Conservation (phyloP, 202 grass and related monocot species). For the Brachypodium distachyon region DNA sequence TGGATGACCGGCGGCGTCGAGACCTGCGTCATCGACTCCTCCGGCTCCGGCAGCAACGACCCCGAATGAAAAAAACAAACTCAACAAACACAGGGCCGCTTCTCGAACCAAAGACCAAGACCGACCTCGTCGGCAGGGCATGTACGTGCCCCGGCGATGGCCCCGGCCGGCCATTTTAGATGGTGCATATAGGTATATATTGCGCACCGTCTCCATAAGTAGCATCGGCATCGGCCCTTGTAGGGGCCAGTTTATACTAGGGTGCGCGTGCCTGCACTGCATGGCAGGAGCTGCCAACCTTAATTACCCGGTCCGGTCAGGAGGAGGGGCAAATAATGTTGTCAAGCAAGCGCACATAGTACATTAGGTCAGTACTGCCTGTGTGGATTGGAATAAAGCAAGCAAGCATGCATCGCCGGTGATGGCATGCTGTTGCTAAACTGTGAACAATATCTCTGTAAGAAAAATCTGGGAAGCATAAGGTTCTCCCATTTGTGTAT, state of each 20-base stretch:
- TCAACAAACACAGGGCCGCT: not conserved
- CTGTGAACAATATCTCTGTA: slow-evolving; percentile 17
- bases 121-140: slow-evolving; percentile 25
- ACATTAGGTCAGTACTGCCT: not conserved
- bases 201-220: slow-evolving; percentile 2
- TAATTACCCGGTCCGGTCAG: no score
- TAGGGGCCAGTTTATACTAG: slow-evolving; percentile 17
- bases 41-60: not conserved
- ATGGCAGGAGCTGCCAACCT: slow-evolving; percentile 1
- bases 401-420: slow-evolving; percentile 15
- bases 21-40: slow-evolving; percentile 42
- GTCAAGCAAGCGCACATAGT: slow-evolving; percentile 3
- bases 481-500: not conserved
- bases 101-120: not conserved
- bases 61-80: slow-evolving; percentile 5
- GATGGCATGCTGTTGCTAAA: slow-evolving; percentile 11
- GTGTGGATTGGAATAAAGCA: slow-evolving; percentile 35
- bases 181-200: slow-evolving; percentile 1
- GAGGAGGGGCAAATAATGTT: slow-evolving; percentile 16
- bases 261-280: slow-evolving; percentile 5
- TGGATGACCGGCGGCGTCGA: slow-evolving; percentile 70
- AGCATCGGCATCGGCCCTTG: slow-evolving; percentile 17
- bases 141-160: slow-evolving; percentile 21
- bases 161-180: slow-evolving; percentile 37
- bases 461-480: slow-evolving; percentile 4